These are phyloP conservation scores for Fusarium chuoi DNA, from an alignment of 2,329 filamentous ascomycete species.

Conservation along the genomic window DNA sequence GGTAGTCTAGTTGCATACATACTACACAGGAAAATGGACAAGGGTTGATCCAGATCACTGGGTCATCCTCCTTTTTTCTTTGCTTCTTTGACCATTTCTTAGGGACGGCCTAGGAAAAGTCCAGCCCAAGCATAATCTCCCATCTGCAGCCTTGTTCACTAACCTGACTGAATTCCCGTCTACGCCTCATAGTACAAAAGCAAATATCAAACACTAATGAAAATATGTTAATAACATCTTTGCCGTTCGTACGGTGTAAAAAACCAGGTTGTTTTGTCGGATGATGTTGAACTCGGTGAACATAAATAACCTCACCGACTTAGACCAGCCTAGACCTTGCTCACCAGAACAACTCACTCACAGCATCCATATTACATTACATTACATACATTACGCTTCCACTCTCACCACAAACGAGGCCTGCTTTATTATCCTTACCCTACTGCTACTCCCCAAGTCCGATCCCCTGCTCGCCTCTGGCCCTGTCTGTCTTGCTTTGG, in stretches of 20 bases:
- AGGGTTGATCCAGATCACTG: conserved; percentile 46
- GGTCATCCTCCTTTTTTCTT: conserved; percentile 33
- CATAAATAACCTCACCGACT: conserved; percentile 32
- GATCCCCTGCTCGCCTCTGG: not conserved
- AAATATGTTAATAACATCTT: not conserved
- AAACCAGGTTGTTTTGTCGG: not conserved
- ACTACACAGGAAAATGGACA: conserved; percentile 20
- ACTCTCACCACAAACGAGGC: conserved; percentile 26
- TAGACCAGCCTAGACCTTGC: conserved; percentile 3
- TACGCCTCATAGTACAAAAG: conserved; percentile 5
- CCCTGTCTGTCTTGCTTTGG: conserved; percentile 21
- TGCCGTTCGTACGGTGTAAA: not conserved
- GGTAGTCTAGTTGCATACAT: not conserved
- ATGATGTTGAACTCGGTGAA: conserved; percentile 33
- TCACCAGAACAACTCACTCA: conserved; percentile 6
- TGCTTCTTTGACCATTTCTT: not conserved
- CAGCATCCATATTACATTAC: not conserved
- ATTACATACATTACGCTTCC: conserved; percentile 6
- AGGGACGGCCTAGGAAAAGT: not conserved
- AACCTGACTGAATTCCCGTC: not conserved
- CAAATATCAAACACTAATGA: not conserved
- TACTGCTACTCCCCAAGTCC: not conserved
- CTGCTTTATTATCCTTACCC: conserved; percentile 6
- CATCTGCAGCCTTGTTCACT: conserved; percentile 35
- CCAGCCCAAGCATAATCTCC: conserved; percentile 32